A percentile compares a stretch with the other conserved stretches of the same genome.
Conservation (phyloP, 2,329 filamentous ascomycete species). For the Calonectria pteridis region DNA sequence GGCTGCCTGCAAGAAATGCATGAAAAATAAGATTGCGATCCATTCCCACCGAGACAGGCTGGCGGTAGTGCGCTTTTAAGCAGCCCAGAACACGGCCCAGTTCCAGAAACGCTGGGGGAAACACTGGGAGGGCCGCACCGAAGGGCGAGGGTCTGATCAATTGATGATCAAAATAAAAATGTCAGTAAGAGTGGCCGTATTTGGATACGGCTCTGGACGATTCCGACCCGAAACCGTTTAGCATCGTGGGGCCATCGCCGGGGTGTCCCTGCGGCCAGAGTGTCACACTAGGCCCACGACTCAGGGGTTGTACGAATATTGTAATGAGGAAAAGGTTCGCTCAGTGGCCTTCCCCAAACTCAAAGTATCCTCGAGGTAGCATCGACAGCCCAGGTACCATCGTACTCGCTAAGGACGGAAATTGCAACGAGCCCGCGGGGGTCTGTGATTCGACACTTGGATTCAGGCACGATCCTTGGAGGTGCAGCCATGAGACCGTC, state of each 20-base stretch:
- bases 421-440: background rate
- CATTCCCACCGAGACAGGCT: background rate
- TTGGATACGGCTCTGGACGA: background rate
- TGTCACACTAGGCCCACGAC: background rate
- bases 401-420: constrained; percentile 9
- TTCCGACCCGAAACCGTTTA: background rate
- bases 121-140: background rate
- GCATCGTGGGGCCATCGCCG: background rate
- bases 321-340: constrained; percentile 1
- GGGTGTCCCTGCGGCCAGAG: background rate
- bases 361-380: background rate
- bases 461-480: background rate
- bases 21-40: background rate
- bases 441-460: constrained; percentile 1
- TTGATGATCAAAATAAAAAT: constrained; percentile 2
- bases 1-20: background rate
- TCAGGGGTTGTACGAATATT: constrained; percentile 13
- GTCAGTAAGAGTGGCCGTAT: background rate
- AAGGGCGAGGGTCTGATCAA: background rate
- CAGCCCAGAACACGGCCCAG: background rate
- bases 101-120: background rate
- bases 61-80: background rate
- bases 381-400: background rate
- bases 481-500: background rate
- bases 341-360: background rate